These are phyloP conservation scores for Claviceps cyperi DNA, from an alignment of 2,329 filamentous ascomycete species.

Conservation along the genomic window DNA sequence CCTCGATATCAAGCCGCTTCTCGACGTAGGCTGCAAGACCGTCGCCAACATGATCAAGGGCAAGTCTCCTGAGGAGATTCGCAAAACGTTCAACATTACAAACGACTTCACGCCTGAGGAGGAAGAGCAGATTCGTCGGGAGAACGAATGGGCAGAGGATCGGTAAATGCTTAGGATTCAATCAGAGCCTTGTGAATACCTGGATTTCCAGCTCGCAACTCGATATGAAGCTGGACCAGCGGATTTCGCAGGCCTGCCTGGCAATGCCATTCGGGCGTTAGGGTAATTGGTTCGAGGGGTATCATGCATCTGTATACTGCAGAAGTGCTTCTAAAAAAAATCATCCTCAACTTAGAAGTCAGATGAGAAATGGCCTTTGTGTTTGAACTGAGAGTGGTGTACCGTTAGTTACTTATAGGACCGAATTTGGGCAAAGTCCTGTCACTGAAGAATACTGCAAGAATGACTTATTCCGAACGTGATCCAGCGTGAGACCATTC, in stretches of 20 bases:
- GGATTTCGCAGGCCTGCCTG: neutral
- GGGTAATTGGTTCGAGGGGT: conserved; percentile 6
- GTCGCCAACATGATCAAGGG: conserved; percentile 99
- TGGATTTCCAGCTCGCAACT: neutral
- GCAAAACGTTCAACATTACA: conserved; percentile 99
- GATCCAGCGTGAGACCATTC: no score
- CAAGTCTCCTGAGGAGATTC: conserved; percentile 97
- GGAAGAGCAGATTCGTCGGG: conserved; percentile 89
- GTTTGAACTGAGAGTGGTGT: neutral
- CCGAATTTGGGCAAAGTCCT: neutral
- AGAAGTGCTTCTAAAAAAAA: neutral
- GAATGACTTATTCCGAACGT: no score
- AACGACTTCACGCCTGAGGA: conserved; percentile 99
- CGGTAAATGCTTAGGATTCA: conserved; percentile 32
- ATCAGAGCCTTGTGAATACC: neutral
- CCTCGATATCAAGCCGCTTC: conserved; percentile 93
- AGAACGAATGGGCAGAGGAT: conserved; percentile 88
- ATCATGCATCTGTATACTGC: conserved; percentile 5
- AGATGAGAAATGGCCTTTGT: neutral
- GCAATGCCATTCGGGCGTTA: conserved; percentile 10
- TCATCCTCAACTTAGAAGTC: no score
- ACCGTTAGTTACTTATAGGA: neutral
- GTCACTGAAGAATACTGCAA: no score
- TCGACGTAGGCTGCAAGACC: conserved; percentile 92
- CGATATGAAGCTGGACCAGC: neutral